Evolutionary conservation across 805 yeast species (phyloP), one percentile per base, ranked within the genome.

Genomic region (Barnettozyma sp.): DNA sequence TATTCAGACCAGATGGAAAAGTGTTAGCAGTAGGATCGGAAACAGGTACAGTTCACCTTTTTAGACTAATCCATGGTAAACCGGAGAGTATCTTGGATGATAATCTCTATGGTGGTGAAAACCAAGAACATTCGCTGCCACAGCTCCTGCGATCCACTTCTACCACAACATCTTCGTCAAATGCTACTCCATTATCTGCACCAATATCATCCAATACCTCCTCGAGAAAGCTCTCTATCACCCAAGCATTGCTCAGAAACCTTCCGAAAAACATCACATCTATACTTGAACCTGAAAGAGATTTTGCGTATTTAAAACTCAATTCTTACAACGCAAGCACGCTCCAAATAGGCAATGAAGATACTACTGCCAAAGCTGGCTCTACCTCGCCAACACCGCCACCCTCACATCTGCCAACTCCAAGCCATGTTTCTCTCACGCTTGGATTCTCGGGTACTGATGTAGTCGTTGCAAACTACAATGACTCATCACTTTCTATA

Each of bases 41-140:
- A 7, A 76, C 80, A 22, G 82, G 73, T 10, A 78, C 86, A 0
- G 71, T 78, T 7, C 86, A 78, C 51, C 66, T 78, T 25, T 78
- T 78, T 58, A 60, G 80, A 33, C 50, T 78, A 11, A 36, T 28
- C 11, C 22, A 23, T 12, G 34, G 35, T 11, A 28, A 29, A 14
- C 26, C 16, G 6, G 31, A 23, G 6, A n/a, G n/a, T n/a, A n/a
- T n/a, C n/a, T n/a, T n/a, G n/a, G 27, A 29, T 1, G 33, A 21
- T 11, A 26, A 6, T 14, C 13, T 20, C n/a, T n/a, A n/a, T n/a
- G n/a, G n/a, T 12, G 20, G 17, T 16, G 31, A 34, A 17, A 23
- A 20, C 3, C 34, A 37, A 6, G 42, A 41, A 2, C 35, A 35
- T 12, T 26, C 46, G 25, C 15, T 49, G 30, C 24, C 34, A 27